Percentiles rank a stretch among this genome's conserved stretches.
Conservation (phyloP, 495 filamentous ascomycete species). For the Penicillium fimorum region DNA sequence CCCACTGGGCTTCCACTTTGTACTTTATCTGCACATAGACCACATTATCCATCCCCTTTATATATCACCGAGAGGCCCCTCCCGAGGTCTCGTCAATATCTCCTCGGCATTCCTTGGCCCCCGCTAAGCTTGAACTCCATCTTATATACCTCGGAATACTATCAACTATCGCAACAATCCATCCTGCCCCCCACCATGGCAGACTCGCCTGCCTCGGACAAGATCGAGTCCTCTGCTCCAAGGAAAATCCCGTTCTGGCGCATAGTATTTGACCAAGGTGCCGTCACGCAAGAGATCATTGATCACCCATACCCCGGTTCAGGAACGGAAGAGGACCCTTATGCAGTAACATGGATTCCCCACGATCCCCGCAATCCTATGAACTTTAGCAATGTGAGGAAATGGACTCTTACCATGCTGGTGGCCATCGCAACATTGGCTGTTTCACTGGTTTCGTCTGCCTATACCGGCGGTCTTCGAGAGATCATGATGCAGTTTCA, state of each 20-base stretch:
- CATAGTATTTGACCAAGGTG: constrained; percentile 52
- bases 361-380: constrained; percentile 72
- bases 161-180: not conserved
- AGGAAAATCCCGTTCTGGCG: constrained; percentile 45
- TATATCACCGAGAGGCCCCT: not conserved
- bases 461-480: constrained; percentile 68
- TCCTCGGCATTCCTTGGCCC: not conserved
- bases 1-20: not conserved
- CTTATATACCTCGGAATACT: not conserved
- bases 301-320: constrained; percentile 62
- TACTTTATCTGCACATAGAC: not conserved
- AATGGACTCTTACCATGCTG: constrained; percentile 68
- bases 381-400: constrained; percentile 56
- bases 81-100: not conserved
- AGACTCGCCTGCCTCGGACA: constrained; percentile 26
- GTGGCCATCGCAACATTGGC: constrained; percentile 68
- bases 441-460: constrained; percentile 74
- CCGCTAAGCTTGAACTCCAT: constrained; percentile 1
- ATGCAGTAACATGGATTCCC: constrained; percentile 69
- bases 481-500: constrained; percentile 59
- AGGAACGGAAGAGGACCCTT: constrained; percentile 74
- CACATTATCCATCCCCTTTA: not conserved
- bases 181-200: constrained; percentile 32
- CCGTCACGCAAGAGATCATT: constrained; percentile 55
- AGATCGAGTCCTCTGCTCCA: constrained; percentile 30